A percentile compares a stretch with the other conserved stretches of the same genome.
phyloP scores from a whole-genome alignment of 208 protist genomes.

The Crithidia sp. region DNA sequence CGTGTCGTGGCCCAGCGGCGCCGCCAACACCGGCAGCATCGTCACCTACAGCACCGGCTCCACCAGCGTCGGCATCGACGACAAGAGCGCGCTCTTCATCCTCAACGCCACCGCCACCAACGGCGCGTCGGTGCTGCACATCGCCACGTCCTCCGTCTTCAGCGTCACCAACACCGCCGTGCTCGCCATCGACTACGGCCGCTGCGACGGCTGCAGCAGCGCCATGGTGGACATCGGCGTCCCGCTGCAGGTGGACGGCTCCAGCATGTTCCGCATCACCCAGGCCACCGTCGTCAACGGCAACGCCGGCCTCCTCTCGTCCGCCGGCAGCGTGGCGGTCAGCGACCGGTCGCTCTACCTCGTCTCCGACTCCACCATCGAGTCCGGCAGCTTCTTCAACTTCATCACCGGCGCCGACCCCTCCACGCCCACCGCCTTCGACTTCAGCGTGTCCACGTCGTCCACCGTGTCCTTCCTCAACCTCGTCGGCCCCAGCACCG shows the following conservation, averaged over 20 bases:
- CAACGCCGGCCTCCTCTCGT: conserved; percentile 1
- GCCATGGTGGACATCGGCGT: conserved; percentile 13
- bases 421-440: too few species aligned
- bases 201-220: conserved; percentile 13
- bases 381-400: conserved; percentile 12
- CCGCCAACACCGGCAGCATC: too few species aligned
- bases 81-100: too few species aligned
- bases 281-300: neutral
- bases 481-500: too few species aligned
- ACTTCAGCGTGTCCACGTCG: too few species aligned
- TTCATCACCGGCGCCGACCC: too few species aligned
- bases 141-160: conserved; percentile 10
- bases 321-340: conserved; percentile 11
- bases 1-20: too few species aligned
- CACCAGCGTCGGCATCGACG: too few species aligned
- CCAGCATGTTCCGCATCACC: conserved; percentile 26
- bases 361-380: conserved; percentile 1
- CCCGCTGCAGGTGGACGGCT: too few species aligned
- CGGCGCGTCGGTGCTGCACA: conserved; percentile 16
- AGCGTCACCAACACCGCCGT: conserved; percentile 7
- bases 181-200: conserved; percentile 18
- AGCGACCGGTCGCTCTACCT: conserved; percentile 15
- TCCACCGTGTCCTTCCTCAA: too few species aligned
- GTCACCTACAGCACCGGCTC: too few species aligned
- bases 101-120: conserved; percentile 17